Evolutionary conservation across 164 flowering plant genomes (phyloP), one percentile per base, ranked within the genome.

Genomic region (Buxus sempervirens): DNA sequence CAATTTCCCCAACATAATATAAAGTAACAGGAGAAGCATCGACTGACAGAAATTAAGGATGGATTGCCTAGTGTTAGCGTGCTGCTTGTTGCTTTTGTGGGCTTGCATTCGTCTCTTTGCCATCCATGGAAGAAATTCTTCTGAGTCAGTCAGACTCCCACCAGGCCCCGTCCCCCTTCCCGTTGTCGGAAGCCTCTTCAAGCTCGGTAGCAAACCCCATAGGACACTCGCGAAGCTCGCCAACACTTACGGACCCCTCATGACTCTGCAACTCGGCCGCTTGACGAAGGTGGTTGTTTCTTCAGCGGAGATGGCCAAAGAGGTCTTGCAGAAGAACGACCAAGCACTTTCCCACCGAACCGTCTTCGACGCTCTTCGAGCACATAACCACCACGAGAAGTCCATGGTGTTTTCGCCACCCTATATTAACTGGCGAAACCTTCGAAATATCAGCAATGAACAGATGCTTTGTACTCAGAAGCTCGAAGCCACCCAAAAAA

Each of bases 271-370:
- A 54, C 62, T 72, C 5, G 75, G 75, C 48, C 25, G 5, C 26
- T 25, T 61, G 6, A 64, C 61, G n/a, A 69, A 69, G 5, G 42
- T 74, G 16, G 65, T 74, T 12, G 56, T 54, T 36, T 74, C 77
- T 9, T 69, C 73, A 2, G 19, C 62, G 10, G 28, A 26, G 1
- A 58, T 55, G 49, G 73, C 81, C 58, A 69, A 67, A 67, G 75
- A 80, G 57, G 54, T 82, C 28, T 69, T 82, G 58, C 81, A 73
- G 22, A 76, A 58, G 22, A 70, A 78, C 16, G 85, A 82, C 65
- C 62, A 19, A 1, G 5, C 28, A 60, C 71, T 80, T 67, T 63
- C 71, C 12, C 32, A 60, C 70, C 72, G 83, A 10, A 51, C 60
- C 9, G 26, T 74, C 24, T 68, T 67, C 0, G 78, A 78, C n/a